Conservation (phyloP, 768 basidiomycete genomes). For the Tubosaeta sp. region DNA sequence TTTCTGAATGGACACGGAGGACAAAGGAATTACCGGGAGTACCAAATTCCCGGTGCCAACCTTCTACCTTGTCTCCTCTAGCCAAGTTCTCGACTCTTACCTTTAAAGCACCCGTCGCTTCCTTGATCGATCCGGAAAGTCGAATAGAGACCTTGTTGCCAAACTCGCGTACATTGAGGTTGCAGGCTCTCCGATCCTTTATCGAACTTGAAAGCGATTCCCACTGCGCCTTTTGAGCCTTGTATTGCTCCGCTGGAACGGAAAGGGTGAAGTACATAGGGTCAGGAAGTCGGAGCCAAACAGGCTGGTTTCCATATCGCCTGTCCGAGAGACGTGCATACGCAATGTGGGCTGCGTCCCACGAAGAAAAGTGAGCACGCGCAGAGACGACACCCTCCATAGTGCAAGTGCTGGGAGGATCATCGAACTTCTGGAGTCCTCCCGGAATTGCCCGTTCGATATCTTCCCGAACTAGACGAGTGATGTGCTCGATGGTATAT, state of each 20-base stretch:
- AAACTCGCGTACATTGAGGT: conserved; percentile 28
- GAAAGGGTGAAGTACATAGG: conserved; percentile 49
- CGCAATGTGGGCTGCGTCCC: conserved; percentile 44
- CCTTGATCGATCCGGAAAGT: conserved; percentile 49
- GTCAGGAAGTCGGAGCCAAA: conserved; percentile 43
- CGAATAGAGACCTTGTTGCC: conserved; percentile 35
- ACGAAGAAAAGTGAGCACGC: conserved; percentile 44
- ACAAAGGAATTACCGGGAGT: conserved; percentile 31
- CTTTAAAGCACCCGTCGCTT: conserved; percentile 52
- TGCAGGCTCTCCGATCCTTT: conserved; percentile 35
- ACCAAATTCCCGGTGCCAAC: conserved; percentile 48
- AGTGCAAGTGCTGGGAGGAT: conserved; percentile 12
- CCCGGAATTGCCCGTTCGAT: conserved; percentile 18
- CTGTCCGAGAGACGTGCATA: conserved; percentile 34
- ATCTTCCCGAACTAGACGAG: conserved; percentile 22
- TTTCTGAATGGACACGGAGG: conserved; percentile 29
- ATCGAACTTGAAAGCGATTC: conserved; percentile 36
- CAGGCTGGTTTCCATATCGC: conserved; percentile 29
- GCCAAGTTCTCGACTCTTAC: conserved; percentile 55
- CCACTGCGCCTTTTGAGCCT: conserved; percentile 49
- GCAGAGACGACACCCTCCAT: conserved; percentile 33
- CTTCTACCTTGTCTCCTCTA: conserved; percentile 44
- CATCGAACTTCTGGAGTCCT: conserved; percentile 26
- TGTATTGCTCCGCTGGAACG: conserved; percentile 46
- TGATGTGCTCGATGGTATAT: conserved; percentile 17